phyloP scores from a whole-genome alignment of 257 asterid species.

The Salvia rosmarinus region DNA sequence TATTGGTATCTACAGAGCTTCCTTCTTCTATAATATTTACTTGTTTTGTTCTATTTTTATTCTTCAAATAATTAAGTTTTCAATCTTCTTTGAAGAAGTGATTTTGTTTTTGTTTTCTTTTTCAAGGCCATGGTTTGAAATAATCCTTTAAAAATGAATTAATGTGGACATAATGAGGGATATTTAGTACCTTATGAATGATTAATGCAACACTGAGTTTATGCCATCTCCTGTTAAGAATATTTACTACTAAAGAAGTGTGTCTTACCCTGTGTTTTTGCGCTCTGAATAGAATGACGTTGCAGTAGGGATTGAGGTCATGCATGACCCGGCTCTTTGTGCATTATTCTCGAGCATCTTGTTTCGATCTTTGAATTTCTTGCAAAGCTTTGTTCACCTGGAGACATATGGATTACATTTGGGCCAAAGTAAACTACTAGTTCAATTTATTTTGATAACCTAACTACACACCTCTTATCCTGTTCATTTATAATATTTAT shows the following conservation, averaged over 20 bases:
- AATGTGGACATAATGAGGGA: neutral
- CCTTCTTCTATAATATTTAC: slow-evolving; percentile 24
- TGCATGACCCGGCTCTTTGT: neutral
- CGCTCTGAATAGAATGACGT: neutral
- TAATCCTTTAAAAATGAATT: slow-evolving; percentile 1
- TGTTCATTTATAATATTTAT: neutral
- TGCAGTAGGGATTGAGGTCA: slow-evolving; percentile 15
- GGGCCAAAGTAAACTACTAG: slow-evolving; percentile 3
- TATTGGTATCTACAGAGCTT: slow-evolving; percentile 59
- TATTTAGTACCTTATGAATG: neutral
- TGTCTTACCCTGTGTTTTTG: neutral
- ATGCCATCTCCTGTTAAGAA: neutral
- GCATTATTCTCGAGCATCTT: neutral
- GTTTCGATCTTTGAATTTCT: neutral
- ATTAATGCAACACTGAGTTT: neutral
- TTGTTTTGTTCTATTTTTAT: slow-evolving; percentile 4
- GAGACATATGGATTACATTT: neutral
- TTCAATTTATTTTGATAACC: neutral
- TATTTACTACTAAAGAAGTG: neutral
- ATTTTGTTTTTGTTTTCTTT: neutral
- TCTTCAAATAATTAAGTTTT: slow-evolving; percentile 16
- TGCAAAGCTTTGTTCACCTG: slow-evolving; percentile 19
- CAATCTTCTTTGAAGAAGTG: slow-evolving; percentile 1
- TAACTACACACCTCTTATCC: neutral
- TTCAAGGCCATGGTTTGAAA: slow-evolving; percentile 19